Conservation (phyloP, 2,329 filamentous ascomycete species). For the Anisogramma anomala region DNA sequence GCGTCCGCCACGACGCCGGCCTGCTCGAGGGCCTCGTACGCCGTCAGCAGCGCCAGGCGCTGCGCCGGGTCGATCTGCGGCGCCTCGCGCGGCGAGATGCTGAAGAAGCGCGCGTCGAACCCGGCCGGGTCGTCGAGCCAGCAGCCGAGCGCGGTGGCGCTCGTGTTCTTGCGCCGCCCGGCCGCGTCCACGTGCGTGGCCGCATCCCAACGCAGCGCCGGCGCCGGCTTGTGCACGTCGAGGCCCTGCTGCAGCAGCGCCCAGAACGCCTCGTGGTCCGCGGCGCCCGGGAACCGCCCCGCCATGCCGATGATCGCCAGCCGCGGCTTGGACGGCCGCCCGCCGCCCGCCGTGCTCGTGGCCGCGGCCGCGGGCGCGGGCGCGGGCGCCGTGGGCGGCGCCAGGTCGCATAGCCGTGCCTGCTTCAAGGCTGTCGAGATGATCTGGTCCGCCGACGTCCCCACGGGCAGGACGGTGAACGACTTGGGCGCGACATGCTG, state of each 20-base stretch:
- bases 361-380: too few relatives aligned
- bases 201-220: slow-evolving; percentile 1
- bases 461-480: background rate
- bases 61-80: slow-evolving; percentile 10
- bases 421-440: too few relatives aligned
- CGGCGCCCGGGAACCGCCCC: background rate
- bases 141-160: slow-evolving; percentile 44
- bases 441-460: background rate
- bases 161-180: slow-evolving; percentile 32
- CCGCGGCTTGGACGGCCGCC: too few relatives aligned
- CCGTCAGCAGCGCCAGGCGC: slow-evolving; percentile 4
- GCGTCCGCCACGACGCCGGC: slow-evolving; percentile 30
- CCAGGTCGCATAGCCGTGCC: too few relatives aligned
- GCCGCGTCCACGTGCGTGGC: slow-evolving; percentile 18
- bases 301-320: background rate
- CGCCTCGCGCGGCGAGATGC: slow-evolving; percentile 13
- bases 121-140: slow-evolving; percentile 2
- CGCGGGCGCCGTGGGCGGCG: too few relatives aligned
- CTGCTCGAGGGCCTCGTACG: slow-evolving; percentile 21
- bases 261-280: background rate
- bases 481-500: too few relatives aligned
- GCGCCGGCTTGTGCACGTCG: slow-evolving; percentile 17
- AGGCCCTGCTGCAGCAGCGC: slow-evolving; percentile 13
- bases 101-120: slow-evolving; percentile 14
- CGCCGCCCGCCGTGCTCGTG: slow-evolving; percentile 21